Conservation (phyloP, 495 filamentous ascomycete species). For the Podospora tetraspora region DNA sequence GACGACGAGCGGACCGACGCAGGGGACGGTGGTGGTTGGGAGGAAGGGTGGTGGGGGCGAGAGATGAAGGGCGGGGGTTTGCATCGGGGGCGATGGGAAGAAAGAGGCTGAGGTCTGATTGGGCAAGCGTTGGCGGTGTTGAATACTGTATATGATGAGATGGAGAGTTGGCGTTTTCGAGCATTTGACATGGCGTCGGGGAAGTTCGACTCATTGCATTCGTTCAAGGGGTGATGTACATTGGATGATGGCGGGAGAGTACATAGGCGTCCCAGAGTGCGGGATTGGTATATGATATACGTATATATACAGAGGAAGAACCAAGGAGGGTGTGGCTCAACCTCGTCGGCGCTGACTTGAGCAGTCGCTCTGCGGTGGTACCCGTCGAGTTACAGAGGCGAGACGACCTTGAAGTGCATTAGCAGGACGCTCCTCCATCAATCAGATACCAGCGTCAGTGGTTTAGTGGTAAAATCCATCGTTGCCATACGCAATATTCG, state of each 20-base stretch:
- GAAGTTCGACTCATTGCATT: not conserved
- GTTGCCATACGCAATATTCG: conserved; percentile 25
- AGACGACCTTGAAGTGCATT: not conserved
- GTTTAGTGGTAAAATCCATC: not conserved
- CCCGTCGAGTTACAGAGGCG: not conserved
- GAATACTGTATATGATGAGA: not conserved
- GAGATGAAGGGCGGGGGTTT: not conserved
- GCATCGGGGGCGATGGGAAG: not conserved
- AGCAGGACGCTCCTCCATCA: not conserved
- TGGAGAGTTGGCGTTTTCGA: not conserved
- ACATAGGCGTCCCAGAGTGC: not conserved
- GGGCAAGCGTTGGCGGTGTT: no score
- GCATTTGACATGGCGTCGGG: not conserved
- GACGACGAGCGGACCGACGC: not conserved
- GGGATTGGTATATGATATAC: not conserved
- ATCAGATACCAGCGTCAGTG: not conserved
- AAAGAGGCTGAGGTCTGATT: no score
- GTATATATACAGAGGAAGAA: not conserved
- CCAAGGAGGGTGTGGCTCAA: not conserved
- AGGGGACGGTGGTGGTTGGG: not conserved
- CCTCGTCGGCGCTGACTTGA: not conserved
- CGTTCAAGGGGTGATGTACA: not conserved
- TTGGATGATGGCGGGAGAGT: not conserved
- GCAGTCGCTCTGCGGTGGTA: not conserved
- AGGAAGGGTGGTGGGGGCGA: not conserved